Evolutionary conservation across 257 asterid genomes (phyloP).

Genomic region (Petrea volubilis): DNA sequence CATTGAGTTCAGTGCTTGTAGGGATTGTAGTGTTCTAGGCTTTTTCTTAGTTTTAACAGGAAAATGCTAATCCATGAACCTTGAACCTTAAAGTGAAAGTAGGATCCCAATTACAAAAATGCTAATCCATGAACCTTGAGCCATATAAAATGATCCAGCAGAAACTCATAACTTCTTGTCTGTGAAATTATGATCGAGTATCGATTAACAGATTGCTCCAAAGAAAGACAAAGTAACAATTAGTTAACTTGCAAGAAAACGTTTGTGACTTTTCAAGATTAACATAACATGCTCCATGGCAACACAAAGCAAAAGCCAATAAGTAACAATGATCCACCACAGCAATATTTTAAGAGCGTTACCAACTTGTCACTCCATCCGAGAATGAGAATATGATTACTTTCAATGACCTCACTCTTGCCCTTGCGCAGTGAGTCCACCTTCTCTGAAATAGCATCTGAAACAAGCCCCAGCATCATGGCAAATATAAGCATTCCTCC

Average conservation of each 20-base stretch:
- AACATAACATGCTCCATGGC: constrained; percentile 11
- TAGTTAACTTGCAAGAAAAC: constrained; percentile 10
- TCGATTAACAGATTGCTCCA: not conserved
- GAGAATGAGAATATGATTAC: constrained; percentile 90
- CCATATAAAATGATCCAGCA: not conserved
- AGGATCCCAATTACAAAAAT: constrained; percentile 4
- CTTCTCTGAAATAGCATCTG: constrained; percentile 97
- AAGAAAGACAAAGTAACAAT: not conserved
- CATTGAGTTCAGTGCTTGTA: not conserved
- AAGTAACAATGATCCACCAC: not conserved
- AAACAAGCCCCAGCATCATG: constrained; percentile 99
- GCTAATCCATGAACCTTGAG: constrained; percentile 7
- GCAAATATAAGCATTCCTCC: constrained; percentile 99
- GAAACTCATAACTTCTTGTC: not conserved
- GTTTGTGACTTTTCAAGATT: not conserved
- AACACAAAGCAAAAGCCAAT: constrained; percentile 14
- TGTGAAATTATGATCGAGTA: not conserved
- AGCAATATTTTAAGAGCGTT: constrained; percentile 27
- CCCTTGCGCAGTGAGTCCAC: constrained; percentile 97
- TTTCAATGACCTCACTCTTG: constrained; percentile 95
- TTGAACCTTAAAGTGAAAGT: too few species aligned
- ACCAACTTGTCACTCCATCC: constrained; percentile 99
- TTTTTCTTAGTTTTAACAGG: constrained; percentile 8
- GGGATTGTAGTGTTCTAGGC: not conserved
- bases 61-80: too few species aligned